Evolutionary conservation across 257 asterid species (phyloP).

Genomic region (Dorcoceras hygrometricum): DNA sequence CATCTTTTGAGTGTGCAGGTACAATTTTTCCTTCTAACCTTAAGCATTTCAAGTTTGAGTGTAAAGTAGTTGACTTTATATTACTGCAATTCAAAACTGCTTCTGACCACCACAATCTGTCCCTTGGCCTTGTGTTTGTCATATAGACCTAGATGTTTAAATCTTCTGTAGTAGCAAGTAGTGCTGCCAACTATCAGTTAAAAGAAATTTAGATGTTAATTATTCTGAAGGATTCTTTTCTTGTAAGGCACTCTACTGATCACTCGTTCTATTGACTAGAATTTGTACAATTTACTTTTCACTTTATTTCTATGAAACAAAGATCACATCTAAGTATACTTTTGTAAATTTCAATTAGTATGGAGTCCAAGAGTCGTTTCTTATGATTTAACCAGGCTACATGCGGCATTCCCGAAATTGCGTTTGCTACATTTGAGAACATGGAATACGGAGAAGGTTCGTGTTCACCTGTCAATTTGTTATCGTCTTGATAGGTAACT

Average conservation of each 20-base stretch:
- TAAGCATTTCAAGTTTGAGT: constrained; percentile 15
- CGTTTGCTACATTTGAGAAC: constrained; percentile 88
- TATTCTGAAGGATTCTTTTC: constrained; percentile 1
- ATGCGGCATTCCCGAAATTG: constrained; percentile 95
- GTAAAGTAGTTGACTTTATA: constrained; percentile 20
- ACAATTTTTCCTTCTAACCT: constrained; percentile 21
- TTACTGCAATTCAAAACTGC: constrained; percentile 16
- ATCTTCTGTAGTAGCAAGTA: constrained; percentile 7
- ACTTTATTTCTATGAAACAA: neutral
- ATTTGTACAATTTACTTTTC: neutral
- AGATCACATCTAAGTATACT: constrained; percentile 9
- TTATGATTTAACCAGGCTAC: constrained; percentile 62
- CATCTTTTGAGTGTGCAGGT: constrained; percentile 98
- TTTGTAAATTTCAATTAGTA: constrained; percentile 13
- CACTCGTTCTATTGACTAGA: neutral
- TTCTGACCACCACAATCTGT: constrained; percentile 9
- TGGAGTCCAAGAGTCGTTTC: constrained; percentile 18
- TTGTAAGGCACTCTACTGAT: neutral
- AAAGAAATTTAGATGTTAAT: neutral
- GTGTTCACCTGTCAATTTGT: constrained; percentile 28
- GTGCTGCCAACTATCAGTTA: neutral
- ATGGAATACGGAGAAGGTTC: constrained; percentile 98
- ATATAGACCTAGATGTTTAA: constrained; percentile 19
- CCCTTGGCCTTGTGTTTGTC: constrained; percentile 15
- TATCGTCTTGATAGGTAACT: constrained; percentile 20